Evolutionary conservation across 805 yeast species (phyloP).

Genomic region (Candida multigemmis): DNA sequence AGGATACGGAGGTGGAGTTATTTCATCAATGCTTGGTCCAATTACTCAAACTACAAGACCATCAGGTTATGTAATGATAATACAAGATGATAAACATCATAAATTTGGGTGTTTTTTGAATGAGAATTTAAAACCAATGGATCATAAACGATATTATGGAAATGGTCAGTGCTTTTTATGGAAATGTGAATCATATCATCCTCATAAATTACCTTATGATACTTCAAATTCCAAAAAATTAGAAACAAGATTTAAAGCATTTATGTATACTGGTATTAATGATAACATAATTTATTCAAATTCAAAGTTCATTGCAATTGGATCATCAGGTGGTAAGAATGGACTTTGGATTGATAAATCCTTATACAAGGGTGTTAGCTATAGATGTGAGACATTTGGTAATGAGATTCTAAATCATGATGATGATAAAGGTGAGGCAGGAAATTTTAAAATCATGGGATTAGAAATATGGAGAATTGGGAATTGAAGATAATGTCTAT

Average conservation of each 20-base stretch:
- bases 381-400: slow-evolving; percentile 77
- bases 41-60: slow-evolving; percentile 20
- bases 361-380: slow-evolving; percentile 68
- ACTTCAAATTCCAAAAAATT: neutral
- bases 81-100: slow-evolving; percentile 55
- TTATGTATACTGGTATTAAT: slow-evolving; percentile 80
- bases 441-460: slow-evolving; percentile 65
- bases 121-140: slow-evolving; percentile 64
- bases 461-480: slow-evolving; percentile 84
- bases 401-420: slow-evolving; percentile 54
- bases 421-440: slow-evolving; percentile 21
- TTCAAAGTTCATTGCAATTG: slow-evolving; percentile 68
- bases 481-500: slow-evolving; percentile 11
- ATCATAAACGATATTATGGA: slow-evolving; percentile 71
- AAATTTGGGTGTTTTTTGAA: slow-evolving; percentile 76
- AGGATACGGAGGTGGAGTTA: slow-evolving; percentile 29
- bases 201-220: slow-evolving; percentile 6
- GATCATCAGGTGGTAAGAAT: slow-evolving; percentile 88
- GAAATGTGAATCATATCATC: slow-evolving; percentile 48
- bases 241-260: slow-evolving; percentile 53
- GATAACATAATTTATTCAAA: slow-evolving; percentile 82
- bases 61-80: slow-evolving; percentile 65
- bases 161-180: slow-evolving; percentile 94
- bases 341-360: slow-evolving; percentile 84
- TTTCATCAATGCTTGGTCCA: slow-evolving; percentile 20